Evolutionary conservation across 2,329 filamentous ascomycete species (phyloP), one percentile per base, ranked within the genome.

Genomic region (Trichoderma pleuroti): DNA sequence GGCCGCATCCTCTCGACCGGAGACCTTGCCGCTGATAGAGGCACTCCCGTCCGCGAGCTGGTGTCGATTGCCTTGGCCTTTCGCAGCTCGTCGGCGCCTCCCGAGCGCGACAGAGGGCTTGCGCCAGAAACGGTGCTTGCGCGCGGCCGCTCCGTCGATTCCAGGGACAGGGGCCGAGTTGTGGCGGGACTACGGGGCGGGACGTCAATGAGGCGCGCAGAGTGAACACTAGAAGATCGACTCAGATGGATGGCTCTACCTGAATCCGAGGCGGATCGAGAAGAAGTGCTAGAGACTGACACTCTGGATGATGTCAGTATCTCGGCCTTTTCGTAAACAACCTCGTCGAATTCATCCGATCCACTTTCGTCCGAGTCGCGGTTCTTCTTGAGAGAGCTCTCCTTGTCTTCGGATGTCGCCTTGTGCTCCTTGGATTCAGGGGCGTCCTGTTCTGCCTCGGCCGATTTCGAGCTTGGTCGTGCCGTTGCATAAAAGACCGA

Each of bases 191-290:
- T 88, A 73, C 84, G 85, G 24, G 85, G 85, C 10, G 83, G 75
- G 6, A 89, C 87, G 42, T 89, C 87, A 30, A 89, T 86, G 42
- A 90, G 80, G n/a, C 87, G 85, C 42, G 86, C 84, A 4, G 87
- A 89, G 72, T 84, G 84, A 21, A 87, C 81, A 73, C 86, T 88
- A 3, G 85, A 74, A 76, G 84, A 74, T 80, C 77, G 73, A 74
- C 81, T 73, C 75, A 81, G 72, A 71, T 80, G 71, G 81, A 77
- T 68, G 75, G 82, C 72, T 74, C 74, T 84, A 32, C 81, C 81
- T 52, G 80, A 79, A 9, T 88, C 86, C 0, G 86, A 86, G 2
- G 80, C 78, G 3, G 84, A 80, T 2, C 85, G 84, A 0, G 86
- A 87, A 36, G 82, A 82, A 73, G 84, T 83, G 39, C 86, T 86